These are phyloP conservation scores for Roridomyces roridus DNA, from an alignment of 768 basidiomycete genomes.

Conservation along the genomic window DNA sequence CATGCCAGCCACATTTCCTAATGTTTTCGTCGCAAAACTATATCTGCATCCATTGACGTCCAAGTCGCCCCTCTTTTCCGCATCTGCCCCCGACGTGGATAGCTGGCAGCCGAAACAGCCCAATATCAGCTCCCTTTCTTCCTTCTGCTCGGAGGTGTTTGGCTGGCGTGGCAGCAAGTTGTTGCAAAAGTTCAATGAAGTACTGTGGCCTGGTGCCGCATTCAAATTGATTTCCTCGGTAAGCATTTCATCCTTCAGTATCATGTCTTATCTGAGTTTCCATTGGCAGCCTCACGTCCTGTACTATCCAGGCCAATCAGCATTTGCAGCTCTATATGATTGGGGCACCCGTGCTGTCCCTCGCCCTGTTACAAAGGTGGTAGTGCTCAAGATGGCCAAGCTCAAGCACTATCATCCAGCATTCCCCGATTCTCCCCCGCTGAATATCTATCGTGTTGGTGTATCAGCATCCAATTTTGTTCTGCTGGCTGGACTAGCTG, in stretches of 20 bases:
- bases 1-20: background rate
- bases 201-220: background rate
- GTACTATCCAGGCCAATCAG: background rate
- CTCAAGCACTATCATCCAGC: background rate
- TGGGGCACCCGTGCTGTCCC: background rate
- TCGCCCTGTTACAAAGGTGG: background rate
- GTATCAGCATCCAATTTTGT: no score
- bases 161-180: background rate
- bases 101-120: background rate
- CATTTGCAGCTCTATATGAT: background rate
- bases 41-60: background rate
- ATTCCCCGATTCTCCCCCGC: no score
- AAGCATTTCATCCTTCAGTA: background rate
- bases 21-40: background rate
- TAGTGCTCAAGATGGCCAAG: background rate
- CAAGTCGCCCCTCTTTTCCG: background rate
- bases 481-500: no score
- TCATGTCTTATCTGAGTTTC: background rate
- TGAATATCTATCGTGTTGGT: no score
- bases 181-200: background rate
- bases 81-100: background rate
- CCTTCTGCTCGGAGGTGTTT: background rate
- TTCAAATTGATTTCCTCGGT: constrained; percentile 2
- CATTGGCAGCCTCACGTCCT: background rate
- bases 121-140: background rate